Conservation (phyloP, 257 asterid genomes). For the Salvia hispanica region DNA sequence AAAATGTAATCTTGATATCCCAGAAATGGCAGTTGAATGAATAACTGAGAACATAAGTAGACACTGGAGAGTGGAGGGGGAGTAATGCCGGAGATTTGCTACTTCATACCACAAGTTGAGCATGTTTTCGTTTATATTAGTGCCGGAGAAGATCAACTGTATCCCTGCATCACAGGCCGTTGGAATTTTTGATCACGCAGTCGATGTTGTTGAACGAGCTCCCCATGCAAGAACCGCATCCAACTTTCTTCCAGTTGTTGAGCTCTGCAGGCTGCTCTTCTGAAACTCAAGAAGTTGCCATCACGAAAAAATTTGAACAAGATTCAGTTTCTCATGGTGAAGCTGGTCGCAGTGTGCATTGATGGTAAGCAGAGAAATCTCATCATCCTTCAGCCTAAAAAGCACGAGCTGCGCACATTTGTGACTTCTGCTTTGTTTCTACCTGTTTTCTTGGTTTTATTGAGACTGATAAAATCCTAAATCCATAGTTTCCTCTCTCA, state of each 20-base stretch:
- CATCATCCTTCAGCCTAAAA: constrained; percentile 90
- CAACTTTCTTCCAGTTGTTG: constrained; percentile 84
- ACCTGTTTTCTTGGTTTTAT: background rate
- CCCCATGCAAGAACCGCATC: constrained; percentile 67
- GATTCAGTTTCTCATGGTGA: constrained; percentile 42
- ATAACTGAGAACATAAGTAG: no score
- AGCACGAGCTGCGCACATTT: constrained; percentile 54
- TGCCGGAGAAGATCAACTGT: constrained; percentile 87
- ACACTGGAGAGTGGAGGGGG: constrained; percentile 55
- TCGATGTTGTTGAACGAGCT: constrained; percentile 67
- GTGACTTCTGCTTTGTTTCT: background rate
- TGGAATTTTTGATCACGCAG: constrained; percentile 63
- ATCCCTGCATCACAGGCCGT: constrained; percentile 63
- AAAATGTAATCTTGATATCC: no score
- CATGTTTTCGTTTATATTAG: constrained; percentile 67
- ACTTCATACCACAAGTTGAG: constrained; percentile 94
- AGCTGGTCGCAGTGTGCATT: constrained; percentile 69
- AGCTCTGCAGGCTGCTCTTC: constrained; percentile 71
- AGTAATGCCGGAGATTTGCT: constrained; percentile 79
- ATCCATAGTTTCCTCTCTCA: background rate
- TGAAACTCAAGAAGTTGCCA: constrained; percentile 83
- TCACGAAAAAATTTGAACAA: background rate
- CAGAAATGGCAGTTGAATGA: no score
- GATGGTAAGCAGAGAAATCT: constrained; percentile 87
- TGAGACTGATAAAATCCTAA: background rate